These are phyloP conservation scores for Galeopsis tetrahit DNA, from an alignment of 257 asterid genomes.

Conservation along the genomic window DNA sequence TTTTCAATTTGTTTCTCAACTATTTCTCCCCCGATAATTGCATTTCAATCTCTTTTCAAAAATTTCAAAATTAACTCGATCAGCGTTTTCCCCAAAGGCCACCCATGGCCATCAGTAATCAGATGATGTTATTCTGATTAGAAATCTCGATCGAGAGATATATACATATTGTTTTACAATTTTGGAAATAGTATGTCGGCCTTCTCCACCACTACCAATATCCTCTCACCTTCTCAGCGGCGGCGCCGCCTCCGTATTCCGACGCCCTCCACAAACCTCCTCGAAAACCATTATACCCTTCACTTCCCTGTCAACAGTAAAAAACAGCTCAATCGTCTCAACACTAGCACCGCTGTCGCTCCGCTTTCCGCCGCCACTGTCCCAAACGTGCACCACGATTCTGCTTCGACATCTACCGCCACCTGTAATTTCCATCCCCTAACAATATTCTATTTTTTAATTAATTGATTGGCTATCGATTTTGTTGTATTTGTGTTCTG, in stretches of 20 bases:
- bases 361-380: constrained; percentile 29
- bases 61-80: no score
- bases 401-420: constrained; percentile 33
- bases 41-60: no score
- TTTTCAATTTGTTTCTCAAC: no score
- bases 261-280: constrained; percentile 26
- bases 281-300: constrained; percentile 21
- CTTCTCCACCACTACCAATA: constrained; percentile 35
- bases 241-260: constrained; percentile 17
- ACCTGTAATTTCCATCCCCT: constrained; percentile 18
- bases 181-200: constrained; percentile 36
- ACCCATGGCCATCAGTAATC: neutral
- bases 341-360: constrained; percentile 26
- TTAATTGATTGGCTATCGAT: neutral
- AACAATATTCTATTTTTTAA: neutral
- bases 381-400: constrained; percentile 27
- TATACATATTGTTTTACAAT: neutral
- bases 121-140: neutral
- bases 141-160: neutral
- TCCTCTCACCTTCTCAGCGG: constrained; percentile 30
- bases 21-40: no score
- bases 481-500: neutral
- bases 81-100: no score
- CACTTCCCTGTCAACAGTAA: constrained; percentile 1
- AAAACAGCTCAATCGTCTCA: constrained; percentile 4